These are phyloP conservation scores for Sclerotiophoma versabilis DNA, from an alignment of 2,329 filamentous ascomycete species.

Conservation along the genomic window DNA sequence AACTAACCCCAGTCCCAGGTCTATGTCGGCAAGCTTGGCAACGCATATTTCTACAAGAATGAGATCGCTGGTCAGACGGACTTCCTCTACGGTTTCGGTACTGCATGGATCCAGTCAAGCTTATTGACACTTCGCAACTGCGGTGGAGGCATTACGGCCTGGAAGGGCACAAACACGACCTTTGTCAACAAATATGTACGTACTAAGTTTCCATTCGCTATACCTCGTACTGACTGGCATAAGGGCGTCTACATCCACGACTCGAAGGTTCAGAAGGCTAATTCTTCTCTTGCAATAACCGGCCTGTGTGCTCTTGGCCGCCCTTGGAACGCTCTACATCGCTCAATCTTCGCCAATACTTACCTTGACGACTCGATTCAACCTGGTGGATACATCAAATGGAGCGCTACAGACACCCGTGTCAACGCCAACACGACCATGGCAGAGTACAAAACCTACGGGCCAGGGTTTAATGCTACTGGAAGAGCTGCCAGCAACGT, in stretches of 20 bases:
- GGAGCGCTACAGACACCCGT: conserved; percentile 54
- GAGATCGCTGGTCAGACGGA: conserved; percentile 71
- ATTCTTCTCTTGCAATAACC: conserved; percentile 49
- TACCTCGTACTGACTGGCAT: background rate
- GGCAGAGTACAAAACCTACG: conserved; percentile 62
- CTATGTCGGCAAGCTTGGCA: conserved; percentile 71
- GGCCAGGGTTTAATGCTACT: conserved; percentile 62
- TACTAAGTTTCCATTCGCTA: fast-evolving
- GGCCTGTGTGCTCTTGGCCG: conserved; percentile 65
- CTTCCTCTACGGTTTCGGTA: conserved; percentile 74
- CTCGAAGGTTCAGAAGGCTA: conserved; percentile 62
- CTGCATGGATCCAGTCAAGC: conserved; percentile 65
- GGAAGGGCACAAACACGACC: conserved; percentile 73
- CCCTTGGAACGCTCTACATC: conserved; percentile 67
- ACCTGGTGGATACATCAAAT: conserved; percentile 63
- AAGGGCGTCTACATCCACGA: conserved; percentile 67
- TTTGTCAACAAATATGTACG: conserved; percentile 67
- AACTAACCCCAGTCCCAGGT: conserved; percentile 10
- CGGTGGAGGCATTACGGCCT: conserved; percentile 72
- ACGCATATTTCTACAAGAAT: conserved; percentile 68
- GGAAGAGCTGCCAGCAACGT: conserved; percentile 54
- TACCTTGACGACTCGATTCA: conserved; percentile 64
- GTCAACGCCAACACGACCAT: conserved; percentile 57
- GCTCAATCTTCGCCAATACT: conserved; percentile 63
- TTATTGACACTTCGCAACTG: conserved; percentile 65